Conservation (phyloP, 2,329 filamentous ascomycete species). For the Cordyceps tenuipes region DNA sequence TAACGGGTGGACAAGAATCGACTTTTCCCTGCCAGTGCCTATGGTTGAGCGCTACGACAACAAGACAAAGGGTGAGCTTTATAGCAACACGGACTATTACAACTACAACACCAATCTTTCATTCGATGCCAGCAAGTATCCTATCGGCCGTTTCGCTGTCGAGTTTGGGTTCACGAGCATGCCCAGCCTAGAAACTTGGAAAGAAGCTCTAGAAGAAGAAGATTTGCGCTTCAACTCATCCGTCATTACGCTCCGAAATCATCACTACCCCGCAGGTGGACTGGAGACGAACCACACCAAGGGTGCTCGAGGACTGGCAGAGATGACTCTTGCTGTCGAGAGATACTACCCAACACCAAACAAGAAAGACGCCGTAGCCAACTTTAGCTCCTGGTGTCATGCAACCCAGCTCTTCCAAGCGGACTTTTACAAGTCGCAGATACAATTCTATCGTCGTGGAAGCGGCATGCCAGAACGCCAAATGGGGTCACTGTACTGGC, state of each 20-base stretch:
- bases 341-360: conserved; percentile 48
- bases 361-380: conserved; percentile 43
- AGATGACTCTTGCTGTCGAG: conserved; percentile 51
- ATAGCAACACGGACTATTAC: conserved; percentile 11
- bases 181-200: conserved; percentile 8
- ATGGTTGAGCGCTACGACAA: conserved; percentile 12
- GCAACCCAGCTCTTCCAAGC: conserved; percentile 58
- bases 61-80: conserved; percentile 1
- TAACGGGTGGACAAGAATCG: conserved; percentile 9
- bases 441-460: conserved; percentile 53
- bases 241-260: conserved; percentile 30
- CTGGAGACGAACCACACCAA: background rate
- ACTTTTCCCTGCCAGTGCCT: conserved; percentile 6
- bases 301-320: conserved; percentile 32
- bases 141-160: conserved; percentile 2
- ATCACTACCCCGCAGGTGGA: conserved; percentile 35
- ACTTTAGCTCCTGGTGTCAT: conserved; percentile 54
- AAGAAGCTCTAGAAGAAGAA: conserved; percentile 1
- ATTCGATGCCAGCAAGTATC: background rate
- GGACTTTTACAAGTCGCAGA: conserved; percentile 52
- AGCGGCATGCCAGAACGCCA: conserved; percentile 49
- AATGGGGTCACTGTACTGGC: conserved; percentile 55
- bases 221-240: conserved; percentile 10
- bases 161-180: conserved; percentile 11
- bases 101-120: conserved; percentile 4